Evolutionary conservation across 2,329 filamentous ascomycete genomes (phyloP).

Genomic region (Pezicula rhizophila): DNA sequence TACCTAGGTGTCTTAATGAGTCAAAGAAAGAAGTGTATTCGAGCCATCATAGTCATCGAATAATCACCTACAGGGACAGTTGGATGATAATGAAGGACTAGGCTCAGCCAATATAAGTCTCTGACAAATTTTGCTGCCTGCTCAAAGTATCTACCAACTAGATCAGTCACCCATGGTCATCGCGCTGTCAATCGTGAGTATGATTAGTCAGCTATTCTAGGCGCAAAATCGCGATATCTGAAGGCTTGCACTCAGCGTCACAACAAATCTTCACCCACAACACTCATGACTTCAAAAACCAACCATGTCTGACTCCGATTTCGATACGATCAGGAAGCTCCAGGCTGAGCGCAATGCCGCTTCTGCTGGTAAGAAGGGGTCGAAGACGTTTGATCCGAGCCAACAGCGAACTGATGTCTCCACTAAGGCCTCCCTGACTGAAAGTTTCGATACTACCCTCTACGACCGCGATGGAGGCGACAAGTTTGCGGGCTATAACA

Average conservation of each 20-base stretch:
- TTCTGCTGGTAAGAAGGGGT: constrained; percentile 73
- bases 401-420: constrained; percentile 77
- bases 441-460: constrained; percentile 80
- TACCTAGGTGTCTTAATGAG: too few species aligned
- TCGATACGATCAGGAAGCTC: constrained; percentile 79
- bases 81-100: too few species aligned
- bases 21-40: too few species aligned
- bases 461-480: constrained; percentile 75
- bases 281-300: neutral
- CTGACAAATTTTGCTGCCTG: too few species aligned
- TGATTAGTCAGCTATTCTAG: too few species aligned
- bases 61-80: too few species aligned
- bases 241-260: neutral
- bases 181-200: too few species aligned
- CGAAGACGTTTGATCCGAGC: constrained; percentile 70
- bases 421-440: constrained; percentile 86
- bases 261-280: neutral
- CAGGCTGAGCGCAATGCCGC: constrained; percentile 88
- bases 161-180: too few species aligned
- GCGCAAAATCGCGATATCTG: too few species aligned
- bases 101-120: too few species aligned
- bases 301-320: constrained; percentile 70
- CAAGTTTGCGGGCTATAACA: constrained; percentile 85
- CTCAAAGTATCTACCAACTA: too few species aligned
- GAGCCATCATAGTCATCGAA: too few species aligned